A percentile compares a stretch with the other conserved stretches of the same genome.
phyloP scores from a whole-genome alignment of 306 rosid genomes.

The Heteromeles arbutifolia region DNA sequence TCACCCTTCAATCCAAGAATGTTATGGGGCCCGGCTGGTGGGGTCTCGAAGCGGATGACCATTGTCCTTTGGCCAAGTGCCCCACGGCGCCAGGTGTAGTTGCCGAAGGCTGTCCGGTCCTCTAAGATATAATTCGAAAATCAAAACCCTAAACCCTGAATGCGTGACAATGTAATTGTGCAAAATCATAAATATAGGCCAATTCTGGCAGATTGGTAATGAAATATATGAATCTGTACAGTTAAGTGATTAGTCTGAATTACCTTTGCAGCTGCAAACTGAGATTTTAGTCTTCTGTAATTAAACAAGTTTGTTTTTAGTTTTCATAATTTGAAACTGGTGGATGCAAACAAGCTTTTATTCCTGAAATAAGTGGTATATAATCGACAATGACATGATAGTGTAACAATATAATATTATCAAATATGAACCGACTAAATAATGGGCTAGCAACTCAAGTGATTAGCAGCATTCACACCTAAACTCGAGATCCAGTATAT shows the following conservation, averaged over 20 bases:
- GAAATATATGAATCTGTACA: neutral
- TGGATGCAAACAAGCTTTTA: neutral
- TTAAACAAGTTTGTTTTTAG: neutral
- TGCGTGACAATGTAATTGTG: neutral
- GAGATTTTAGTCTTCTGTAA: no score
- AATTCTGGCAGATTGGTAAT: neutral
- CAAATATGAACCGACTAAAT: neutral
- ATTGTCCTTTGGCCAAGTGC: constrained; percentile 50
- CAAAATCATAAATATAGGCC: neutral
- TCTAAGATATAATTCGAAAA: neutral
- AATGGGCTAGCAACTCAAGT: neutral
- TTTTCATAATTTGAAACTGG: neutral
- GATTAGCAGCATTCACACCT: no score
- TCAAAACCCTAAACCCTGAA: neutral
- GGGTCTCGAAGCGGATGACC: constrained; percentile 46
- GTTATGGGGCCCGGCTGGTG: constrained; percentile 53
- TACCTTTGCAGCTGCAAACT: no score
- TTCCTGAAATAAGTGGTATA: neutral
- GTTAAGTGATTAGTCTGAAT: neutral
- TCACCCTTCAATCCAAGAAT: constrained; percentile 39
- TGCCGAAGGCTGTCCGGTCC: constrained; percentile 45
- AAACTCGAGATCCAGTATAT: no score
- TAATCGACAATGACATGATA: neutral
- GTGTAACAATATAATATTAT: neutral
- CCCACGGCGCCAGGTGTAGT: constrained; percentile 63